phyloP scores from a whole-genome alignment of 2,329 filamentous ascomycete species.

The Rutstroemia sydowiana region DNA sequence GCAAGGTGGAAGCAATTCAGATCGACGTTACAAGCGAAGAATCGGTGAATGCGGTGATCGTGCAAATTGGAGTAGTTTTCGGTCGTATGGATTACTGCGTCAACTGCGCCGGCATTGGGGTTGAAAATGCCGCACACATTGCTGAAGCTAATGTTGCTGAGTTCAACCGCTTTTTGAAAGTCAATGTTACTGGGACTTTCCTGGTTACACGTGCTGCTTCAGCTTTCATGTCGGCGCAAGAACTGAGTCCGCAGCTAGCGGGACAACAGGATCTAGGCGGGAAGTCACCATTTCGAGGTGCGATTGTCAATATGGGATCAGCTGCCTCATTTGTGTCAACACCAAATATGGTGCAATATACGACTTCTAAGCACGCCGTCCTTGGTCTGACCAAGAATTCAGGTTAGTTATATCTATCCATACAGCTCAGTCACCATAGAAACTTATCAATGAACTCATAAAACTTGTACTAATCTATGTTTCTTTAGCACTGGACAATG shows the following conservation, averaged over 20 bases:
- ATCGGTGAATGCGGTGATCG: background rate
- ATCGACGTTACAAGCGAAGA: slow-evolving; percentile 6
- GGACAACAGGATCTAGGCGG: background rate
- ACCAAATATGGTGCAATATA: slow-evolving; percentile 10
- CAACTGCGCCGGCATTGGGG: slow-evolving; percentile 11
- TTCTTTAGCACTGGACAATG: slow-evolving; percentile 11
- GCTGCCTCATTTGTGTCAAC: slow-evolving; percentile 7
- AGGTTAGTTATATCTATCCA: background rate
- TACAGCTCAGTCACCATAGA: no score
- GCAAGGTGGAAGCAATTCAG: background rate
- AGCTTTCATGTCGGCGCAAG: slow-evolving; percentile 7
- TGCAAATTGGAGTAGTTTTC: background rate
- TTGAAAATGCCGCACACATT: background rate
- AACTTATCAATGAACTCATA: no score
- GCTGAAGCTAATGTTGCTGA: slow-evolving; percentile 8
- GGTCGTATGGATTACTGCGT: slow-evolving; percentile 14
- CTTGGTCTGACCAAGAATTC: slow-evolving; percentile 11
- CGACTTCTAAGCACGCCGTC: slow-evolving; percentile 12
- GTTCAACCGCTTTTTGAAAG: slow-evolving; percentile 5
- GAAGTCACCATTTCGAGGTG: background rate
- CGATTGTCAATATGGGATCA: slow-evolving; percentile 13
- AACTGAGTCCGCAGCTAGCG: background rate
- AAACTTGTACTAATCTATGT: no score
- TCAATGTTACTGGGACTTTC: slow-evolving; percentile 10
- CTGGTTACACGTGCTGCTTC: background rate